These are phyloP conservation scores for Luffa acutangula DNA, from an alignment of 306 rosid genomes.

Conservation along the genomic window DNA sequence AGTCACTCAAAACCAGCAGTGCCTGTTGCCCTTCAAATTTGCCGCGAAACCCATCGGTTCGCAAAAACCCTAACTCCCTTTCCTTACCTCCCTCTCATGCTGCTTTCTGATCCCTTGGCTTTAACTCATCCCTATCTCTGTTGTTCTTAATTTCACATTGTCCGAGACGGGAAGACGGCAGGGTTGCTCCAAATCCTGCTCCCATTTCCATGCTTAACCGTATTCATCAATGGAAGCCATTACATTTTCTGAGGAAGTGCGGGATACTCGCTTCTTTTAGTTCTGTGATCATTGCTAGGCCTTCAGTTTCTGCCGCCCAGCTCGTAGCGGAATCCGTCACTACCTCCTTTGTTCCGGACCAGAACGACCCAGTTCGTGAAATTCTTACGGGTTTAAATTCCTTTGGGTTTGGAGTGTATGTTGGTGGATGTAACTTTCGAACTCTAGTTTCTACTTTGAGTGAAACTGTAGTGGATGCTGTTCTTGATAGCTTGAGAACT, in stretches of 20 bases:
- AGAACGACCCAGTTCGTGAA: conserved; percentile 17
- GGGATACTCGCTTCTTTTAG: conserved; percentile 12
- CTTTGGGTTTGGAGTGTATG: conserved; percentile 22
- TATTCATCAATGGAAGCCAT: conserved; percentile 17
- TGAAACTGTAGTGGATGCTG: conserved; percentile 22
- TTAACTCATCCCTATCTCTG: background rate
- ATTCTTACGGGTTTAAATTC: conserved; percentile 24
- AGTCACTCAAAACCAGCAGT: background rate
- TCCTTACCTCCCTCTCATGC: background rate
- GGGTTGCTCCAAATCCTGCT: conserved; percentile 2
- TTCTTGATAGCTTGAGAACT: conserved; percentile 22
- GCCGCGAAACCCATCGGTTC: conserved; percentile 32
- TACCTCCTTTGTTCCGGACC: conserved; percentile 7
- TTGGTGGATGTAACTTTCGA: conserved; percentile 15
- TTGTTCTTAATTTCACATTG: background rate
- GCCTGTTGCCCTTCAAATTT: conserved; percentile 16
- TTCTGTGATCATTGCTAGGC: conserved; percentile 20
- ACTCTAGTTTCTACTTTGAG: conserved; percentile 15
- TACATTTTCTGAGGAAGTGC: conserved; percentile 5
- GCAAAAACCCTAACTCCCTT: conserved; percentile 19
- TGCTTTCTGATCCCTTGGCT: background rate
- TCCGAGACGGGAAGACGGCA: background rate
- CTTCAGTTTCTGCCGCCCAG: conserved; percentile 20
- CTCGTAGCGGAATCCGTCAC: conserved; percentile 8
- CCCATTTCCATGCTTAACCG: conserved; percentile 32